A percentile compares a stretch with the other conserved stretches of the same genome.
phyloP scores from a whole-genome alignment of 2,329 filamentous ascomycete species.

The Colletotrichum sansevieriae region DNA sequence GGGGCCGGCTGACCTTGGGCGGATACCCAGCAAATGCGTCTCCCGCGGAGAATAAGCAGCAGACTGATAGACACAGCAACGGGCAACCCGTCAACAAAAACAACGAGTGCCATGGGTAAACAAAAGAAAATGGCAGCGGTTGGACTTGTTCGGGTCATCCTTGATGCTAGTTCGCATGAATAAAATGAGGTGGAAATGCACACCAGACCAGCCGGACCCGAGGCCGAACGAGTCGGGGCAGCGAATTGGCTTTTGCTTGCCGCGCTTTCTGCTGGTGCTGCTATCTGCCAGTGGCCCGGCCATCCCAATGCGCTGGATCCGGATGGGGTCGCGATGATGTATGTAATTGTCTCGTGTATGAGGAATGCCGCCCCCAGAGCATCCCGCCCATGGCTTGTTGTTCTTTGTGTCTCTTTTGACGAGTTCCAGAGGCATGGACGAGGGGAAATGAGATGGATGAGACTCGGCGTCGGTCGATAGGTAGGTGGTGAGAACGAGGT shows the following conservation, averaged over 20 bases:
- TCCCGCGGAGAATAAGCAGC: slow-evolving; percentile 22
- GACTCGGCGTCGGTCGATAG: slow-evolving; percentile 1
- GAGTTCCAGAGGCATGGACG: slow-evolving; percentile 28
- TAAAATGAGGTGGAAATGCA: slow-evolving; percentile 40
- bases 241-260: slow-evolving; percentile 32
- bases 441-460: slow-evolving; percentile 7
- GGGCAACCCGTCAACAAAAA: slow-evolving; percentile 40
- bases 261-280: slow-evolving; percentile 6
- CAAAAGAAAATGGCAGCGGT: slow-evolving; percentile 32
- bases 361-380: slow-evolving; percentile 30
- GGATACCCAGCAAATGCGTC: too few species aligned
- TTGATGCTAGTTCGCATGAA: slow-evolving; percentile 44
- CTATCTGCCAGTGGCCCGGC: slow-evolving; percentile 11
- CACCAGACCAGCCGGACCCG: slow-evolving; percentile 37
- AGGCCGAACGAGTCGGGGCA: slow-evolving; percentile 35
- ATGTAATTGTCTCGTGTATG: slow-evolving; percentile 41
- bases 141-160: slow-evolving; percentile 39
- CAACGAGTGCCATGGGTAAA: slow-evolving; percentile 37
- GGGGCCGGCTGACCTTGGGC: not conserved
- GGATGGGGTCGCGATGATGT: slow-evolving; percentile 38
- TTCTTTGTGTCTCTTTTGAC: not conserved
- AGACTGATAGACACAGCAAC: slow-evolving; percentile 15
- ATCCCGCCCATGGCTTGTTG: slow-evolving; percentile 5
- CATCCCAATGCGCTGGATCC: slow-evolving; percentile 38
- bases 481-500: slow-evolving; percentile 9